phyloP scores from a whole-genome alignment of 1,139 yeast genomes.

The Groenewaldozyma sp. region DNA sequence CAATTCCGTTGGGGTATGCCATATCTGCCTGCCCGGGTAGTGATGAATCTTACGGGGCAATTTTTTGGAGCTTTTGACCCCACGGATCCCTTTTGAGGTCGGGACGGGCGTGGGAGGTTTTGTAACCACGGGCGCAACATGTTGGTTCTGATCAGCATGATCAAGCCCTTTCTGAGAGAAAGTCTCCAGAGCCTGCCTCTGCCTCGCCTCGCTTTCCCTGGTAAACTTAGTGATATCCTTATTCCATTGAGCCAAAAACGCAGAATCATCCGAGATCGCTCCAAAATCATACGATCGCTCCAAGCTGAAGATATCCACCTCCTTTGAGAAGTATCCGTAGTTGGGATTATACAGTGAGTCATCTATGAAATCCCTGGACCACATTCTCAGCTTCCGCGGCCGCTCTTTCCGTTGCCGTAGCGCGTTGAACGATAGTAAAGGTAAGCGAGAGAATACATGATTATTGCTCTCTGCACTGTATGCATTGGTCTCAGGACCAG shows the following conservation, averaged over 20 bases:
- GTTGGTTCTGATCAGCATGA: conserved; percentile 25
- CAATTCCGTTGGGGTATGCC: conserved; percentile 89
- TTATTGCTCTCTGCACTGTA: conserved; percentile 21
- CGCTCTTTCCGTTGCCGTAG: conserved; percentile 40
- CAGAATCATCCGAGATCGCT: conserved; percentile 54
- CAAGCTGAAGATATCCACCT: conserved; percentile 60
- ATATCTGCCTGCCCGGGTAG: conserved; percentile 48
- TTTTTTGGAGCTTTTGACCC: conserved; percentile 9
- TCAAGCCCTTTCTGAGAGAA: conserved; percentile 4
- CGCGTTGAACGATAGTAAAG: conserved; percentile 39
- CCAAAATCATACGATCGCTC: conserved; percentile 43
- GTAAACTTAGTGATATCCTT: conserved; percentile 39
- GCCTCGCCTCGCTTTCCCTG: conserved; percentile 41
- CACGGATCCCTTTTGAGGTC: background rate
- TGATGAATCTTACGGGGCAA: conserved; percentile 5
- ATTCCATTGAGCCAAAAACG: conserved; percentile 62
- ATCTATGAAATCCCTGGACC: conserved; percentile 70
- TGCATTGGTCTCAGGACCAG: conserved; percentile 19
- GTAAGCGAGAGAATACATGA: conserved; percentile 37
- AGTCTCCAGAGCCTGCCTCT: conserved; percentile 9
- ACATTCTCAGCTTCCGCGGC: conserved; percentile 60
- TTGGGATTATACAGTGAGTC: conserved; percentile 74
- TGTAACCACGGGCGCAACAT: conserved; percentile 3
- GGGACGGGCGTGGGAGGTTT: conserved; percentile 2
- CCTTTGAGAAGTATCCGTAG: conserved; percentile 74